Conservation (phyloP, 2,329 filamentous ascomycete genomes). For the Teratosphaeria pseudoeucalypti region DNA sequence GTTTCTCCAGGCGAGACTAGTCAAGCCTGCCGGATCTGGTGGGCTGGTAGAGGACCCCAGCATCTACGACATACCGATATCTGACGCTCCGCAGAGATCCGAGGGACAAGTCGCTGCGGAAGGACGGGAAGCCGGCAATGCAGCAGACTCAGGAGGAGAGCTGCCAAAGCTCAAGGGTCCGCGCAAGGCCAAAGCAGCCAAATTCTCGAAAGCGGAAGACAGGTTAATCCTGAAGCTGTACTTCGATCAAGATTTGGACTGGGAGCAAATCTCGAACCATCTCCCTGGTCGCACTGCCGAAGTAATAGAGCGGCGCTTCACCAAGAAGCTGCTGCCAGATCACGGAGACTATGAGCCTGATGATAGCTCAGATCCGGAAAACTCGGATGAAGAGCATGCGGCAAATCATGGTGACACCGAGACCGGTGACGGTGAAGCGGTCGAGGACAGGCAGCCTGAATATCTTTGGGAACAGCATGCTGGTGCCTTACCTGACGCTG, state of each 20-base stretch:
- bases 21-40: background rate
- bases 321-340: background rate
- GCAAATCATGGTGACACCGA: background rate
- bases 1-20: background rate
- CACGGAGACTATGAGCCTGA: background rate
- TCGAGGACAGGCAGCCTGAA: background rate
- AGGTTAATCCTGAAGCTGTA: conserved; percentile 28
- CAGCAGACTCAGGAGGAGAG: background rate
- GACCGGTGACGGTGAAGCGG: background rate
- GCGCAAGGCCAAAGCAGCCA: background rate
- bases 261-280: conserved; percentile 21
- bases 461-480: background rate
- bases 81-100: background rate
- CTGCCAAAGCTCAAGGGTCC: background rate
- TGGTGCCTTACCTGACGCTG: background rate
- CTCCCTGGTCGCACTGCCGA: conserved; percentile 1
- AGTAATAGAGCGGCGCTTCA: background rate
- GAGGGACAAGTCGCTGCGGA: background rate
- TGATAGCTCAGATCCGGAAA: background rate
- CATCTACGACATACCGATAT: conserved; percentile 1
- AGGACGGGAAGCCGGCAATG: background rate
- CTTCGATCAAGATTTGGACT: conserved; percentile 12
- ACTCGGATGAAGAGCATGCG: background rate
- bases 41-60: background rate
- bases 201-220: conserved; percentile 7